Percentiles rank a stretch among this genome's conserved stretches.
These are phyloP conservation scores for Penicillium paneum DNA, from an alignment of 2,329 filamentous ascomycete genomes.

Conservation along the genomic window DNA sequence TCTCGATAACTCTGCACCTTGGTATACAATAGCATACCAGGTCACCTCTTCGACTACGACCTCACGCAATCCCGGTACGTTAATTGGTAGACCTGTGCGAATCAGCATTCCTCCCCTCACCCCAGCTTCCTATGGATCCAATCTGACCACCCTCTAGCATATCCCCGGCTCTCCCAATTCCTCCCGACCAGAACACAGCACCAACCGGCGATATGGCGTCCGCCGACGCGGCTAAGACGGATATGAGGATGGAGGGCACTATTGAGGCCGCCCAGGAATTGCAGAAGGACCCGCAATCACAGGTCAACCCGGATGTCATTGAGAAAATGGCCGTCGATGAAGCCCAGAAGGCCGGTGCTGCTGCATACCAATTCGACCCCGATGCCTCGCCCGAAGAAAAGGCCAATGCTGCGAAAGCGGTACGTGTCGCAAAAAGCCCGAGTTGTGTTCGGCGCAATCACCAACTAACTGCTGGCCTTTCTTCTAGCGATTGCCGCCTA, in stretches of 20 bases:
- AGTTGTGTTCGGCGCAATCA: neutral
- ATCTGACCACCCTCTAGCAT: neutral
- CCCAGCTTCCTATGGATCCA: neutral
- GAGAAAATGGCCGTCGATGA: conserved; percentile 72
- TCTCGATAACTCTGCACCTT: neutral
- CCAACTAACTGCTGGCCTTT: conserved; percentile 11
- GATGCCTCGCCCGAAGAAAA: conserved; percentile 81
- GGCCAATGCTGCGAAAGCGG: conserved; percentile 70
- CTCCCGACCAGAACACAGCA: neutral
- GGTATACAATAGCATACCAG: neutral
- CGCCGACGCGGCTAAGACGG: conserved; percentile 43
- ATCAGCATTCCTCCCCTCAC: neutral
- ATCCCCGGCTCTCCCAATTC: neutral
- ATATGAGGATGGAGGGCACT: conserved; percentile 78
- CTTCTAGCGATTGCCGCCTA: conserved; percentile 59
- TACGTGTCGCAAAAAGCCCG: conserved; percentile 49
- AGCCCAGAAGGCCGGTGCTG: conserved; percentile 71
- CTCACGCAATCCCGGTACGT: neutral
- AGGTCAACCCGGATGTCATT: conserved; percentile 66
- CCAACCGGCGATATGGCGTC: conserved; percentile 30
- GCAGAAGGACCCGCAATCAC: conserved; percentile 59
- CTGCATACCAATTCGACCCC: conserved; percentile 83
- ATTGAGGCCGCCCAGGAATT: conserved; percentile 65
- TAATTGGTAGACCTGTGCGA: neutral
- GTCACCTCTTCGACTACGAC: neutral